phyloP scores from a whole-genome alignment of 1,284 basidiomycete genomes.

The Anthracocystis setariae region DNA sequence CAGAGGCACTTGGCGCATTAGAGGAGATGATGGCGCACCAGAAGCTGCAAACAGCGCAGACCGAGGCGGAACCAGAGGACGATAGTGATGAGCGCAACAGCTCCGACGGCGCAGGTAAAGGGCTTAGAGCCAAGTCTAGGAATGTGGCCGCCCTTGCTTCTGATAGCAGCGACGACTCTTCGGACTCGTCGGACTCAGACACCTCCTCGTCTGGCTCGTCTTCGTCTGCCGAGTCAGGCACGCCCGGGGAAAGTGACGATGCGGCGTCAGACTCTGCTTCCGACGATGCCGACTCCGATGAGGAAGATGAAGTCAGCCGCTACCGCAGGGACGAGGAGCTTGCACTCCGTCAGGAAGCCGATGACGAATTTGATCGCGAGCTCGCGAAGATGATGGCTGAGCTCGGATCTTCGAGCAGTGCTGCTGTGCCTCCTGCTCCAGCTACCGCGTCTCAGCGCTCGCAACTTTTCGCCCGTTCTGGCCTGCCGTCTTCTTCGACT shows the following conservation, averaged over 20 bases:
- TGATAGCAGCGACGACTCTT: constrained; percentile 67
- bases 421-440: constrained; percentile 3
- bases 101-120: constrained; percentile 67
- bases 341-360: constrained; percentile 77
- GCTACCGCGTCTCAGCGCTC: constrained; percentile 8
- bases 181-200: constrained; percentile 12
- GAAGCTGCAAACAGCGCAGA: constrained; percentile 14
- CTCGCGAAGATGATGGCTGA: constrained; percentile 88
- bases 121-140: constrained; percentile 72
- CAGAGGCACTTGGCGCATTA: constrained; percentile 84
- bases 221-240: constrained; percentile 10
- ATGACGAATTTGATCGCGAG: constrained; percentile 93
- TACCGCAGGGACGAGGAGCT: constrained; percentile 68
- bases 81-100: constrained; percentile 30
- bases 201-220: constrained; percentile 20
- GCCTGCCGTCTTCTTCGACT: constrained; percentile 14
- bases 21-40: constrained; percentile 82
- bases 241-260: constrained; percentile 16
- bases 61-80: constrained; percentile 19
- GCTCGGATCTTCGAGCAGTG: constrained; percentile 66
- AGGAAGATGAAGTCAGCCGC: constrained; percentile 29
- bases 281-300: constrained; percentile 33
- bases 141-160: constrained; percentile 69
- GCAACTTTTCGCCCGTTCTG: constrained; percentile 23
- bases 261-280: constrained; percentile 11